Evolutionary conservation across 208 protist genomes (phyloP), one percentile per base, ranked within the genome.

Genomic region (Eutreptiella sp.): DNA sequence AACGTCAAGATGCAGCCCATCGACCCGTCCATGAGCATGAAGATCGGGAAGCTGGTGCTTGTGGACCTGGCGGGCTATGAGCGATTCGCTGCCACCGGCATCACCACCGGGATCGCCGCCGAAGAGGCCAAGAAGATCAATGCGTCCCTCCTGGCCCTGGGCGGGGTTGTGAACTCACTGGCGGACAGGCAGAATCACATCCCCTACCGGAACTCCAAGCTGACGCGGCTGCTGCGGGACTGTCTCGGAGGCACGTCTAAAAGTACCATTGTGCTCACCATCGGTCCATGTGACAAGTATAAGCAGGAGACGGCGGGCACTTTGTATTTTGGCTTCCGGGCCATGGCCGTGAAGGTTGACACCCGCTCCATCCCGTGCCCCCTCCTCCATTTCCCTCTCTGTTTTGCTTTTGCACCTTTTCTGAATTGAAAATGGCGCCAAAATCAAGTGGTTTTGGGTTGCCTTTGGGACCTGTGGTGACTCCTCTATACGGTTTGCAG

Each of bases 131-230:
- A 76, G 62, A 26, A 2, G 31, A 79, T 79, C 66, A 79, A 79
- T 63, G 34, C 28, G 24, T 54, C 31, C 16, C 66, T 79, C 11
- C 59, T 61, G 5, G 45, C 73, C 1, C 58, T 81, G 14, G 69
- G 73, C 34, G 43, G 68, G 38, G 84, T 90, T 39, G 84, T 90
- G 24, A 85, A 76, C 43, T 77, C 81, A 24, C 70, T 90, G 23
- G 86, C 81, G 1, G 58, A 64, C 27, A 72, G 72, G 48, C 73
- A 69, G 19, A 80, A 76, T 38, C 81, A 88, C 70, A 80, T 94
- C 53, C 88, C 88, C 35, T 94, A 85, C 80, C 73, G 88, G 38
- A 84, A 89, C 55, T 79, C 81, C n/a, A 94, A 94, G 70, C 73
- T 94, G 7, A 94, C 88, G 3, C 76, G 83, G 46, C 80, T 94